Base-by-base conservation (phyloP, 179 eudicot genomes). In the Beta corolliflora region DNA sequence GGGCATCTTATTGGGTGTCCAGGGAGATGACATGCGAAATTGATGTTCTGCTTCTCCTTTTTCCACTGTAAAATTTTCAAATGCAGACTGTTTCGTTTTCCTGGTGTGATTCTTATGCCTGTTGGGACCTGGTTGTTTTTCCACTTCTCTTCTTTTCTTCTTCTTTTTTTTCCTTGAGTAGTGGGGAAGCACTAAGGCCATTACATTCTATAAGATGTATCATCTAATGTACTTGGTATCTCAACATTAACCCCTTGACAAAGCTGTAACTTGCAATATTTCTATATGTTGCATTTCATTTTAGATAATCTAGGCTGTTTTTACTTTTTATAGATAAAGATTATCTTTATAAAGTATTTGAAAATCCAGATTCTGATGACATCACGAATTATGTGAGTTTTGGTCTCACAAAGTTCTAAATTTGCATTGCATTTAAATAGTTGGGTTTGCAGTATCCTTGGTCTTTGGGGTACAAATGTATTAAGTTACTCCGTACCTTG, bases 21-120 rank as follows among this genome's bases (percentile, higher is more conserved):
- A 23, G 41, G 76, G 21, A 25, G 63, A 73, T 14, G 44, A 15
- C 71, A 14, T 36, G 46, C 50, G 14, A 67, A 13, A 12, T 36
- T 31, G 2, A 12, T 36, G 5, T 36, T 23, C 44, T 48, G 31
- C 56, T 11, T 73, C 5, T 29, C 44, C 14, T 23, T 73, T 54
- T 73, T 50, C 21, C 21, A 19, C 23, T 19, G 31, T 45, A 21
- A n/a, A 45, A 72, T 72, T 72, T 12, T 9, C n/a, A 12, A 52
- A 23, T 72, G 76, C 31, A 52, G 58, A 72, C 60, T 72, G n/a
- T 46, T 72, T 48, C n/a, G 12, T 52, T 44, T 52, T 50, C 63
- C 63, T 73, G 9, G 11, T 52, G 13, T 11, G 60, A 19, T 52
- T 72, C 41, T 53, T 53, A 53, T 53, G 48, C 63, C 59, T 73